A percentile compares a stretch with the other conserved stretches of the same genome.
Evolutionary conservation across 805 yeast species (phyloP).

Genomic region (Lipomyces japonicus): DNA sequence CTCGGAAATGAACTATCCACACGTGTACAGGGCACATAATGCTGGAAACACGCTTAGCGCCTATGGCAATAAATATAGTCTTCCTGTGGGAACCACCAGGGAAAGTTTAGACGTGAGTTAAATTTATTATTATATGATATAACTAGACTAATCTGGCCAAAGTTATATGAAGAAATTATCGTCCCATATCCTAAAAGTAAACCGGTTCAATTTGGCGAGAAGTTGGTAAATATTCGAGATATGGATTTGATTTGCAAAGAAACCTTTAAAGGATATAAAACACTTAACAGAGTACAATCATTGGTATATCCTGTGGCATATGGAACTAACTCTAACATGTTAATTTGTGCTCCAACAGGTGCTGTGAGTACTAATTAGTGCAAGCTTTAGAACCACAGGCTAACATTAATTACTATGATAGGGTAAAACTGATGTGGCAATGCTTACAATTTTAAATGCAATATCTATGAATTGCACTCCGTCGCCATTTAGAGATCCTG

Average conservation of each 20-base stretch:
- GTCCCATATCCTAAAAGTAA: constrained; percentile 70
- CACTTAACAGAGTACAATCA: constrained; percentile 83
- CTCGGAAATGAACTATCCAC: constrained; percentile 64
- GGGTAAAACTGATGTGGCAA: constrained; percentile 93
- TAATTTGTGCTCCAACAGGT: constrained; percentile 97
- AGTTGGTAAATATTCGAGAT: constrained; percentile 55
- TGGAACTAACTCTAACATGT: constrained; percentile 88
- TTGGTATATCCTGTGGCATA: constrained; percentile 89
- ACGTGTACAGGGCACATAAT: constrained; percentile 72
- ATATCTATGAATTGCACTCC: constrained; percentile 56
- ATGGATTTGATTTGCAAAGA: constrained; percentile 77
- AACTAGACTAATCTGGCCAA: constrained; percentile 31
- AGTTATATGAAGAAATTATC: constrained; percentile 70
- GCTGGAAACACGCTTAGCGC: constrained; percentile 68
- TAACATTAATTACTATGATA: background rate
- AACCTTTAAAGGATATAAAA: constrained; percentile 73
- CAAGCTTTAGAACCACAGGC: background rate
- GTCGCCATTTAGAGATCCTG: constrained; percentile 46
- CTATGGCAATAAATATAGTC: constrained; percentile 71
- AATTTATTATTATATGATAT: constrained; percentile 39
- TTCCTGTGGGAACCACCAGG: constrained; percentile 75
- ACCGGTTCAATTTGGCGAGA: constrained; percentile 40
- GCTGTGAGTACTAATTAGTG: constrained; percentile 43
- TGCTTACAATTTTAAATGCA: constrained; percentile 72
- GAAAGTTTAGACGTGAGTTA: constrained; percentile 25